A percentile compares a stretch with the other conserved stretches of the same genome.
phyloP scores from a whole-genome alignment of 345 rosid genomes.

The Lepidium aucheri region DNA sequence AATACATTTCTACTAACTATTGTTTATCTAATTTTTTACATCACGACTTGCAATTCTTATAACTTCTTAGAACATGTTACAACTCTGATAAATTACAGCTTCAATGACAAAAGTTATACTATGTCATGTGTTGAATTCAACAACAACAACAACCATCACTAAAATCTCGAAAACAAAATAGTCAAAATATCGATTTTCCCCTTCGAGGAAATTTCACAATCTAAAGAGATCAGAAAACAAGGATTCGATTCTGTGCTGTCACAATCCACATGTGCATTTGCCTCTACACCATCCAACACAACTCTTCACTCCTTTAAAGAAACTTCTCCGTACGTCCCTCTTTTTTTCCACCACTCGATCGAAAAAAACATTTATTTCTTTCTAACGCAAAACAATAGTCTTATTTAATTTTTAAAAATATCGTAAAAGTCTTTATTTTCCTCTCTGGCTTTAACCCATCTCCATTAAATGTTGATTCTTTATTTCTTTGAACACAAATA shows the following conservation, averaged over 20 bases:
- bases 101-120: neutral
- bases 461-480: constrained; percentile 13
- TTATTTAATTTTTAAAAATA: neutral
- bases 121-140: neutral
- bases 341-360: constrained; percentile 7
- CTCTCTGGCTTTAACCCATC: constrained; percentile 11
- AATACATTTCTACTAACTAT: too few relatives aligned
- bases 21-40: too few relatives aligned
- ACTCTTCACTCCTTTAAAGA: constrained; percentile 17
- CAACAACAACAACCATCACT: constrained; percentile 2
- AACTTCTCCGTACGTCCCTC: constrained; percentile 25
- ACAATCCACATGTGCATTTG: constrained; percentile 27
- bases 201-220: constrained; percentile 19
- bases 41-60: too few relatives aligned
- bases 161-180: neutral
- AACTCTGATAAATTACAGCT: neutral
- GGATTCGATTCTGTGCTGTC: constrained; percentile 22
- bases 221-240: neutral
- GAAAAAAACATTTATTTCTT: neutral
- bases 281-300: constrained; percentile 34
- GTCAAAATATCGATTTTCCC: neutral
- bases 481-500: constrained; percentile 1
- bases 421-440: neutral
- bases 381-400: neutral
- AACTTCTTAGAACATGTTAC: too few relatives aligned